These are phyloP conservation scores for Colletotrichum cordylinicola DNA, from an alignment of 2,329 filamentous ascomycete genomes.

Conservation along the genomic window DNA sequence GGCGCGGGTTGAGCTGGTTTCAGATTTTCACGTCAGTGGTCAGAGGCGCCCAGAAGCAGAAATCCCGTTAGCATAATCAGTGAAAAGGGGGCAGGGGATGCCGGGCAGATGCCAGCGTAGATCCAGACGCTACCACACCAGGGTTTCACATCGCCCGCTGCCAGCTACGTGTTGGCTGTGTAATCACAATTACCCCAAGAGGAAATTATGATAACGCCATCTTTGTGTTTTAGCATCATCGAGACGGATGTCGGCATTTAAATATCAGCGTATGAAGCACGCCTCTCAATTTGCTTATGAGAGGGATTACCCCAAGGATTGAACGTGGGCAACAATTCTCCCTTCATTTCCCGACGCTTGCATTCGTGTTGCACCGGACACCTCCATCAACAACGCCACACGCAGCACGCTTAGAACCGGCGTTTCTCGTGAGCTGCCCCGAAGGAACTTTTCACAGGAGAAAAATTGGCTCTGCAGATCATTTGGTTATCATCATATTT, in stretches of 20 bases:
- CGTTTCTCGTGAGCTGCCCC: not conserved
- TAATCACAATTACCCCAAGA: not conserved
- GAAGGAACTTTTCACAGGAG: fast-evolving
- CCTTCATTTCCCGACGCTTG: not conserved
- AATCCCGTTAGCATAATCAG: not conserved
- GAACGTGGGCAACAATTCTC: not conserved
- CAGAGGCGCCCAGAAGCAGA: not conserved
- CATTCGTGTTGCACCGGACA: not conserved
- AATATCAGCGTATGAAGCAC: not conserved
- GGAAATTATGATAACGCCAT: not conserved
- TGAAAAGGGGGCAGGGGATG: not conserved
- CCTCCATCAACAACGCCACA: not conserved
- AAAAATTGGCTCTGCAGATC: not conserved
- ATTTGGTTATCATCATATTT: not conserved
- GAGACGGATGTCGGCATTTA: not conserved
- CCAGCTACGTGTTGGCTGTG: not conserved
- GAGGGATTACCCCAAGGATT: not conserved
- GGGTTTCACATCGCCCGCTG: not conserved
- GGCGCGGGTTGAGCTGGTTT: not conserved
- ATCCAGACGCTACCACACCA: not conserved
- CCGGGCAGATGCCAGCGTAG: not conserved
- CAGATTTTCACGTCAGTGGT: not conserved
- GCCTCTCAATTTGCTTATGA: not conserved
- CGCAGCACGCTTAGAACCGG: not conserved
- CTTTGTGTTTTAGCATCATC: not conserved